phyloP scores from a whole-genome alignment of 2,329 filamentous ascomycete species.

The Sarocladiaceae sp. region DNA sequence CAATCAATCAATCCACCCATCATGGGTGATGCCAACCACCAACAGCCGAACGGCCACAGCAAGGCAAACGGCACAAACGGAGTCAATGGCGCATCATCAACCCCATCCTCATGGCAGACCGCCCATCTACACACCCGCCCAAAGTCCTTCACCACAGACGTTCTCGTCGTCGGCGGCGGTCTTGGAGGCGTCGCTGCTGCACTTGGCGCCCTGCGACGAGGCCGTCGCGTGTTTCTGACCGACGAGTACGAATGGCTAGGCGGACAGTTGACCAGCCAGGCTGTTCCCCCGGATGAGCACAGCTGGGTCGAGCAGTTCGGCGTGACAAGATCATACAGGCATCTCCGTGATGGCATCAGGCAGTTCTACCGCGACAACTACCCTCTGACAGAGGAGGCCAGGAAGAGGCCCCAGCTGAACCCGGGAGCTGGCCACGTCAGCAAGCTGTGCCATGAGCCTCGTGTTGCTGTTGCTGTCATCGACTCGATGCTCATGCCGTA shows the following conservation, averaged over 20 bases:
- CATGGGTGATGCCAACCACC: not conserved
- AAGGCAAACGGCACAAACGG: not conserved
- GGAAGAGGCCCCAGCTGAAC: constrained; percentile 18
- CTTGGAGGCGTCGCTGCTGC: constrained; percentile 21
- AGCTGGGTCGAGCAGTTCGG: constrained; percentile 23
- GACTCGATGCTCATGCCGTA: constrained; percentile 20
- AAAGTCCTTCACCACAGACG: constrained; percentile 15
- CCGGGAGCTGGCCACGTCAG: constrained; percentile 22
- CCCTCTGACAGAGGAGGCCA: constrained; percentile 18
- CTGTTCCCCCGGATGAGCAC: constrained; percentile 22
- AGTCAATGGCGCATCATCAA: not conserved
- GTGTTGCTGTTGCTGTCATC: constrained; percentile 21
- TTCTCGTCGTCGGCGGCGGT: constrained; percentile 19
- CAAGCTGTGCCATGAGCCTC: constrained; percentile 22
- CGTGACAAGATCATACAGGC: constrained; percentile 19
- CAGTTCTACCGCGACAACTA: constrained; percentile 21
- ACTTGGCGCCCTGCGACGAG: constrained; percentile 19
- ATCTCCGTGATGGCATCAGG: constrained; percentile 18
- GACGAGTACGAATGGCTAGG: constrained; percentile 24
- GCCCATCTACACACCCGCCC: constrained; percentile 8
- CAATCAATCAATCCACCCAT: too few relatives aligned
- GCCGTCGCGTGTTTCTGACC: constrained; percentile 18
- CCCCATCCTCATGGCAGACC: constrained; percentile 8
- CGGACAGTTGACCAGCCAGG: constrained; percentile 21
- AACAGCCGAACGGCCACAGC: not conserved